phyloP scores from a whole-genome alignment of 345 rosid genomes.

The Melastoma malabathricum region DNA sequence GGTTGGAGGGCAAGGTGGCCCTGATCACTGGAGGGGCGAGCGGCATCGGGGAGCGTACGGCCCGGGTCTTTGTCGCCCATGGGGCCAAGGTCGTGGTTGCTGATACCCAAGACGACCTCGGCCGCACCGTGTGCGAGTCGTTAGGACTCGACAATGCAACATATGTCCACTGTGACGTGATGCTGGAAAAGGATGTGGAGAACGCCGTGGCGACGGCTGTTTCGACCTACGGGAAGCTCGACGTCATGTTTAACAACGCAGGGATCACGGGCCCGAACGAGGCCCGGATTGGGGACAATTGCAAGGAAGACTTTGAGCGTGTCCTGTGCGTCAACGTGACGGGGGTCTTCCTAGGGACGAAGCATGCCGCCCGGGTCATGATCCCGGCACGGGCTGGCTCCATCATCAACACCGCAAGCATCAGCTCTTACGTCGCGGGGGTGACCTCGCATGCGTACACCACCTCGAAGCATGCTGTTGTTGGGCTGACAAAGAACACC shows the following conservation, averaged over 20 bases:
- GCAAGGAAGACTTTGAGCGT: constrained; percentile 24
- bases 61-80: too few species aligned
- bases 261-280: constrained; percentile 18
- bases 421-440: constrained; percentile 13
- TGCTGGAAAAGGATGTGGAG: too few species aligned
- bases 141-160: too few species aligned
- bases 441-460: constrained; percentile 25
- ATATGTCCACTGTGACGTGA: too few species aligned
- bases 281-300: constrained; percentile 22
- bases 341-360: constrained; percentile 32
- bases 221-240: constrained; percentile 19
- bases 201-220: constrained; percentile 5
- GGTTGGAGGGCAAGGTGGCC: too few species aligned
- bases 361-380: constrained; percentile 31
- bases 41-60: too few species aligned
- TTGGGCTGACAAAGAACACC: constrained; percentile 35
- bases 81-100: too few species aligned
- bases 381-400: constrained; percentile 18
- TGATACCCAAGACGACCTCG: too few species aligned
- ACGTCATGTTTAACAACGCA: constrained; percentile 34
- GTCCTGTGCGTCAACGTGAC: constrained; percentile 23
- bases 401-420: constrained; percentile 25
- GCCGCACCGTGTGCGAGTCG: too few species aligned
- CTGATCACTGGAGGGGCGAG: too few species aligned
- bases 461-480: constrained; percentile 34